These are phyloP conservation scores for Xerocomellus chrysenteron DNA, from an alignment of 768 basidiomycete genomes.

Conservation along the genomic window DNA sequence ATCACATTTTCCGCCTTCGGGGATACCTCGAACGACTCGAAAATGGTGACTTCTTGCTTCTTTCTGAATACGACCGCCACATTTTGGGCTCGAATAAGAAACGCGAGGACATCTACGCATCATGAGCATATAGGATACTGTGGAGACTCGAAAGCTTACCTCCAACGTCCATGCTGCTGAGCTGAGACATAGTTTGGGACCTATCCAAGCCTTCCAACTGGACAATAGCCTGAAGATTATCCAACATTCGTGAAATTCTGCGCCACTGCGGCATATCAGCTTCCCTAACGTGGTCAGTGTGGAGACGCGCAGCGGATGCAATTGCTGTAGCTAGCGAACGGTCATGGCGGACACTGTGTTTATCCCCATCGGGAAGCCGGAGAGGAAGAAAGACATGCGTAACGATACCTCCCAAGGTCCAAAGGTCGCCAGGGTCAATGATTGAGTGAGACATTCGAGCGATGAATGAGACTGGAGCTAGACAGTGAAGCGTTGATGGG, in stretches of 20 bases:
- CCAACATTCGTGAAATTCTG: slow-evolving; percentile 30
- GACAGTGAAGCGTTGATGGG: no score
- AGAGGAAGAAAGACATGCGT: slow-evolving; percentile 46
- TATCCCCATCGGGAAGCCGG: slow-evolving; percentile 38
- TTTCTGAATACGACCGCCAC: slow-evolving; percentile 44
- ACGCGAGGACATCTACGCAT: slow-evolving; percentile 35
- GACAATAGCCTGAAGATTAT: slow-evolving; percentile 15
- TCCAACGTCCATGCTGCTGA: slow-evolving; percentile 19
- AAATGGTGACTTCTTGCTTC: slow-evolving; percentile 25
- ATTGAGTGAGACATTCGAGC: background rate
- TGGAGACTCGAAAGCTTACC: slow-evolving; percentile 9
- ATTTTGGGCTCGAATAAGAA: slow-evolving; percentile 47
- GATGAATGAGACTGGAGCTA: background rate
- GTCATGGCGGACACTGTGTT: slow-evolving; percentile 28
- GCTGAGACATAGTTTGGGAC: slow-evolving; percentile 14
- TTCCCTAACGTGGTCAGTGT: slow-evolving; percentile 5
- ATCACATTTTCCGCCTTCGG: slow-evolving; percentile 38
- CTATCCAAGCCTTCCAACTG: background rate
- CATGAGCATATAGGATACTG: background rate
- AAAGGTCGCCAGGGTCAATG: background rate
- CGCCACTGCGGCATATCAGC: slow-evolving; percentile 28
- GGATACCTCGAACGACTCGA: slow-evolving; percentile 50
- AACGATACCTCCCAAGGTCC: slow-evolving; percentile 30
- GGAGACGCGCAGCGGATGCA: slow-evolving; percentile 20
- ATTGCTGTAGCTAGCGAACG: slow-evolving; percentile 25